Base-by-base conservation (phyloP, 2,329 filamentous ascomycete genomes). In the Scortechinia acanthostroma region DNA sequence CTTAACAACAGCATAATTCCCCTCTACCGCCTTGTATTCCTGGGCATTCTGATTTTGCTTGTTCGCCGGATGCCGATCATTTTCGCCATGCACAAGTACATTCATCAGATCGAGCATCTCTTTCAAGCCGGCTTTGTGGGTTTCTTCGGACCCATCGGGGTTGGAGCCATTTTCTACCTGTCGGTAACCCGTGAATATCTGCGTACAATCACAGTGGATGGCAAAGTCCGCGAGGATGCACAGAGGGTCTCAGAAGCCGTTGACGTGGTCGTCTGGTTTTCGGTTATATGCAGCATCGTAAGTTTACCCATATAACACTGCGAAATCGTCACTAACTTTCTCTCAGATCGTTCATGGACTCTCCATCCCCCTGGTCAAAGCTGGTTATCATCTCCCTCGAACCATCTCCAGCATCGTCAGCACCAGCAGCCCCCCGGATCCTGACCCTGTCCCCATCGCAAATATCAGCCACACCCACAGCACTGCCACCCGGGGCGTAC, bases 351-450 rank as follows among this genome's bases (percentile, higher is more conserved):
- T 45, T n/a, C 44, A 45, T 19, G 44, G 44, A 3, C 44, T 45
- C 15, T 22, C 33, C 19, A 45, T 45, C n/a, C 44, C 44, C 4
- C 4, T 45, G 3, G 69, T 64, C 20, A 71, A 70, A 53, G 59
- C 68, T 1, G 67, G 67, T 15, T 70, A 69, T 44, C 56, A 68
- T 46, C 56, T 70, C n/a, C 67, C 66, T 0, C 60, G 65, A 43
- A 68, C 66, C 4, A 59, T 71, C 42, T 71, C 68, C 42, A 61
- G 53, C 16, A 65, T 58, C 3, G 56, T 69, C 0, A 53, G 53
- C 22, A 63, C 58, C 1, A 60, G 61, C 48, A 64, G 58, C 47
- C 64, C 60, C 2, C 59, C 60, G 1, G 60, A 40, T 17, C 17
- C 35, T 6, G 35, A 13, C 10, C 10, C 10, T 10, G 17, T 40